These are phyloP conservation scores for Botrytis elliptica DNA, from an alignment of 2,329 filamentous ascomycete genomes.

Conservation along the genomic window DNA sequence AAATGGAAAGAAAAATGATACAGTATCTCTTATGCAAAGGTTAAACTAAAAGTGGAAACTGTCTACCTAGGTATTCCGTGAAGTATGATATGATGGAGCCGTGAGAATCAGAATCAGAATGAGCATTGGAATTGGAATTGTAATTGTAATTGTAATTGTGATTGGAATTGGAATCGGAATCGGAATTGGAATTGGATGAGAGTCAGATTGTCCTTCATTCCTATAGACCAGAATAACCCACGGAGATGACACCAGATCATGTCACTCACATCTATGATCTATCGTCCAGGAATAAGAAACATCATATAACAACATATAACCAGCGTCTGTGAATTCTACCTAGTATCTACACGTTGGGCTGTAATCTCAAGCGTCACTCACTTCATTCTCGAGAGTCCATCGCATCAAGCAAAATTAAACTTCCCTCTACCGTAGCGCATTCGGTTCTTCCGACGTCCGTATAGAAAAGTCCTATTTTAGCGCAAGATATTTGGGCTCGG, in stretches of 20 bases:
- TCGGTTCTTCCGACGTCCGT: not conserved
- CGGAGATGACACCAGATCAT: no score
- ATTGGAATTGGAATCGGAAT: no score
- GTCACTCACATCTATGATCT: no score
- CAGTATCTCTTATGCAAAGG: not conserved
- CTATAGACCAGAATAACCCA: not conserved
- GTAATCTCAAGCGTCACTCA: not conserved
- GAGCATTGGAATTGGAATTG: not conserved
- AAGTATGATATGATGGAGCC: not conserved
- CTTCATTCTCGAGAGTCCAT: not conserved
- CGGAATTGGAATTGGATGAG: no score
- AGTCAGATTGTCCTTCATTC: not conserved
- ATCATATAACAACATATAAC: not conserved
- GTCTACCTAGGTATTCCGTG: no score
- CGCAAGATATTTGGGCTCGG: not conserved
- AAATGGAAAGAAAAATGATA: not conserved
- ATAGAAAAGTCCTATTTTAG: not conserved
- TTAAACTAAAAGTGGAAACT: not conserved
- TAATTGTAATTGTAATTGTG: no score
- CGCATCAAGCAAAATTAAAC: not conserved
- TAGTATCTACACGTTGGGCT: not conserved
- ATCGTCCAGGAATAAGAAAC: no score
- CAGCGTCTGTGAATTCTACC: not conserved
- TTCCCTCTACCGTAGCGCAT: not conserved
- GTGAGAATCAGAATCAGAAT: not conserved